A percentile compares a stretch with the other conserved stretches of the same genome.
Conservation (phyloP, 106 monocot genomes). For the Dendrobium huoshanense region DNA sequence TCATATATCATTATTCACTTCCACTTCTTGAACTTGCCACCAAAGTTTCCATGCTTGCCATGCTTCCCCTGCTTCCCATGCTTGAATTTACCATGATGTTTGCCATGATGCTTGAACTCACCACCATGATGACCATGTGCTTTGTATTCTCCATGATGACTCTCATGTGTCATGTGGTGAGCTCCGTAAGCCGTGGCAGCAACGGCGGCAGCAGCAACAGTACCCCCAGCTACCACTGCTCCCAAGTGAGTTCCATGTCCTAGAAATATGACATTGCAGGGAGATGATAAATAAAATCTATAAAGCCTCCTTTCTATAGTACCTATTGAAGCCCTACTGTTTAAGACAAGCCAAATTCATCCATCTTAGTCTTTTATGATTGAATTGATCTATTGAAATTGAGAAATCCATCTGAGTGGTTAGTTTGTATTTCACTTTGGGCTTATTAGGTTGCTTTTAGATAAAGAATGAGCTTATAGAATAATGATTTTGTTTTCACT, state of each 20-base stretch:
- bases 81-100: constrained; percentile 44
- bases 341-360: no score
- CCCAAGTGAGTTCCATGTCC: constrained; percentile 48
- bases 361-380: no score
- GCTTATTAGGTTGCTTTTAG: no score
- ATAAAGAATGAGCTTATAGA: no score
- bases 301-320: background rate
- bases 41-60: constrained; percentile 10
- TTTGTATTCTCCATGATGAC: constrained; percentile 6
- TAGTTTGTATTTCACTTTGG: no score
- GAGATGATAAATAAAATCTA: background rate
- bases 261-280: background rate
- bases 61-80: constrained; percentile 62
- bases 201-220: constrained; percentile 27
- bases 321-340: no score
- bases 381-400: no score
- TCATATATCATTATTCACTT: constrained; percentile 9
- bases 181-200: constrained; percentile 43
- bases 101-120: constrained; percentile 19
- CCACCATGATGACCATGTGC: constrained; percentile 27
- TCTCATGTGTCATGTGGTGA: constrained; percentile 45
- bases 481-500: no score
- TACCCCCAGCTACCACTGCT: constrained; percentile 54
- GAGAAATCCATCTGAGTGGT: no score
- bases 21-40: constrained; percentile 32